These are phyloP conservation scores for Tuber borchii DNA, from an alignment of 495 filamentous ascomycete species.

Conservation along the genomic window DNA sequence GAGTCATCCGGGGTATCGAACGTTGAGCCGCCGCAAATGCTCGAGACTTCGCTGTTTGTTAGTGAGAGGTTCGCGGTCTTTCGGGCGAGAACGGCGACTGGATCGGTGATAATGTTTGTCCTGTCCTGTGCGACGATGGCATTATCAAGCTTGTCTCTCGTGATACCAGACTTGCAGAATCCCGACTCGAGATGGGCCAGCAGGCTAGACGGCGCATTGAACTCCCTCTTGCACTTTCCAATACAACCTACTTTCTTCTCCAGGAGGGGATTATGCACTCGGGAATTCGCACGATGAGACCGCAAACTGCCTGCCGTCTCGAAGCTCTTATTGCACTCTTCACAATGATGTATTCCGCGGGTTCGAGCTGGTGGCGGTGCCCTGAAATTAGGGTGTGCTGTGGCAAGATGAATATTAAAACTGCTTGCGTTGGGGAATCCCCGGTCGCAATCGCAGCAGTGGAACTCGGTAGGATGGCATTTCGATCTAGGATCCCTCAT, in stretches of 20 bases:
- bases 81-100: slow-evolving; percentile 11
- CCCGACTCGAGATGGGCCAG: slow-evolving; percentile 29
- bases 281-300: neutral
- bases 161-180: slow-evolving; percentile 24
- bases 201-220: slow-evolving; percentile 20
- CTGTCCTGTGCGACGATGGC: slow-evolving; percentile 29
- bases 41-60: neutral
- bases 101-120: slow-evolving; percentile 27
- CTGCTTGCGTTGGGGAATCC: slow-evolving; percentile 6
- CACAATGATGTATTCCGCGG: slow-evolving; percentile 11
- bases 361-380: slow-evolving; percentile 4
- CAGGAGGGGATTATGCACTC: slow-evolving; percentile 14
- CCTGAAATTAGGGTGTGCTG: slow-evolving; percentile 12
- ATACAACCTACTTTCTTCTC: slow-evolving; percentile 11
- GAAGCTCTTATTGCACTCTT: slow-evolving; percentile 18
- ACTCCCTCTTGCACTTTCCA: slow-evolving; percentile 18
- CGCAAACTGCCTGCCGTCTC: neutral
- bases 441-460: slow-evolving; percentile 24
- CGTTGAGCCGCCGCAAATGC: neutral
- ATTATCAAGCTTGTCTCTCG: slow-evolving; percentile 23
- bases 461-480: slow-evolving; percentile 2
- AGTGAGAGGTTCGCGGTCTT: slow-evolving; percentile 3
- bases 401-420: slow-evolving; percentile 4
- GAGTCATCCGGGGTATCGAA: slow-evolving; percentile 18
- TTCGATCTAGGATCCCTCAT: neutral